A percentile compares a stretch with the other conserved stretches of the same genome.
Conservation (phyloP, 2,329 filamentous ascomycete genomes). For the Apiospora phragmitis region DNA sequence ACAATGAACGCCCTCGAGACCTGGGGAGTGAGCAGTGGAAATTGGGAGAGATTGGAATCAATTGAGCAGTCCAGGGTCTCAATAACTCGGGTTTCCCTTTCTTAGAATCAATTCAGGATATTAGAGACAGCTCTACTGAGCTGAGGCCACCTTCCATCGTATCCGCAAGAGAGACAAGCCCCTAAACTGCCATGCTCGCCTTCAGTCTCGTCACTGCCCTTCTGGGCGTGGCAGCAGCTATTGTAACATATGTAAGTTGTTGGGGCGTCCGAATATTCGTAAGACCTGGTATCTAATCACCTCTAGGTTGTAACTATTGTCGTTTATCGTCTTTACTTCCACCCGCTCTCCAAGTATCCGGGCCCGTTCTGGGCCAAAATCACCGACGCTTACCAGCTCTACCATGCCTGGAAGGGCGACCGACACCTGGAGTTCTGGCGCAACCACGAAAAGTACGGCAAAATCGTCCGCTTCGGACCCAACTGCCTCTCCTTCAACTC, state of each 20-base stretch:
- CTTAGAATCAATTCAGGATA: background rate
- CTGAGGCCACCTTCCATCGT: background rate
- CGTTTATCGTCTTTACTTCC: constrained; percentile 24
- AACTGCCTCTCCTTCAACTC: constrained; percentile 79
- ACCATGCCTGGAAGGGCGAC: constrained; percentile 73
- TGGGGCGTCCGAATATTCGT: background rate
- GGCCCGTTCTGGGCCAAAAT: constrained; percentile 23
- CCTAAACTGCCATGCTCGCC: background rate
- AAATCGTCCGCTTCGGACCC: constrained; percentile 75
- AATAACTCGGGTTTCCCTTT: background rate
- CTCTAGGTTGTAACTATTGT: background rate
- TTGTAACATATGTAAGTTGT: background rate
- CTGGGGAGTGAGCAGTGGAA: background rate
- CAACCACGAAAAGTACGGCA: constrained; percentile 70
- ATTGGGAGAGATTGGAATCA: background rate
- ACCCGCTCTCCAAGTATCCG: constrained; percentile 24
- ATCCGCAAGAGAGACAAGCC: background rate
- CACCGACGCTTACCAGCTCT: constrained; percentile 57
- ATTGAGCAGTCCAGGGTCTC: background rate
- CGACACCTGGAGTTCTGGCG: constrained; percentile 72
- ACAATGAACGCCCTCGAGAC: background rate
- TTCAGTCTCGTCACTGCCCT: constrained; percentile 2
- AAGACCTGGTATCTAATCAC: background rate
- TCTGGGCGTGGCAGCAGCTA: background rate
- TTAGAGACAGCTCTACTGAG: background rate